Conservation (phyloP, 805 yeast species). For the Saccharomycopsis vini region DNA sequence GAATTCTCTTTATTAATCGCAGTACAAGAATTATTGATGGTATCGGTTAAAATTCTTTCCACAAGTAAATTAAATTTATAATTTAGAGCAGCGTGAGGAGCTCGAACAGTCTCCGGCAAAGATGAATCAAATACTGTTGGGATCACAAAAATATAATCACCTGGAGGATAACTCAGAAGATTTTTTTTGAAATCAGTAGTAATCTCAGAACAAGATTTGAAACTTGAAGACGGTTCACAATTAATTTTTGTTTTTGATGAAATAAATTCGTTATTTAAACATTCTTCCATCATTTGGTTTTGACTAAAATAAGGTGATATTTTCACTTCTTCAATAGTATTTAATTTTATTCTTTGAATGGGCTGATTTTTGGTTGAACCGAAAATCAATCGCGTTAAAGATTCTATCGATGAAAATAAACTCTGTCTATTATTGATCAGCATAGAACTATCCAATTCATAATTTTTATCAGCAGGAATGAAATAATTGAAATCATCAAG, state of each 20-base stretch:
- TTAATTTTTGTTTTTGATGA: no score
- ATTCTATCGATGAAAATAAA: no score
- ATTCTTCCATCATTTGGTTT: no score
- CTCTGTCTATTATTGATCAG: no score
- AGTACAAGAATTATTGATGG: background rate
- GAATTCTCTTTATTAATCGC: background rate
- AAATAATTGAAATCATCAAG: conserved; percentile 16
- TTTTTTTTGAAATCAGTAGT: no score
- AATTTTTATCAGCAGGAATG: conserved; percentile 9
- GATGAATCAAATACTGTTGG: conserved; percentile 55
- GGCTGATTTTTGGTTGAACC: conserved; percentile 5
- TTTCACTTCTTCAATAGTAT: conserved; percentile 3
- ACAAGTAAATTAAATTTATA: conserved; percentile 28
- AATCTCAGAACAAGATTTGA: no score
- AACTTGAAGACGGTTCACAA: no score
- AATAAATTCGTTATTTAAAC: no score
- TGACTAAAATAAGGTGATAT: background rate
- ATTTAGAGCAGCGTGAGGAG: conserved; percentile 40
- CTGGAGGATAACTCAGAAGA: conserved; percentile 42
- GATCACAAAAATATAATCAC: conserved; percentile 58
- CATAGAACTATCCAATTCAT: no score
- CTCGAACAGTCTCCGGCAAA: conserved; percentile 51
- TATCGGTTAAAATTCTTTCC: conserved; percentile 1
- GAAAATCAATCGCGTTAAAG: no score
- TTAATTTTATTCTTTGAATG: conserved; percentile 7